Evolutionary conservation across 164 flowering plant genomes (phyloP).

Genomic region (Malania oleifera): DNA sequence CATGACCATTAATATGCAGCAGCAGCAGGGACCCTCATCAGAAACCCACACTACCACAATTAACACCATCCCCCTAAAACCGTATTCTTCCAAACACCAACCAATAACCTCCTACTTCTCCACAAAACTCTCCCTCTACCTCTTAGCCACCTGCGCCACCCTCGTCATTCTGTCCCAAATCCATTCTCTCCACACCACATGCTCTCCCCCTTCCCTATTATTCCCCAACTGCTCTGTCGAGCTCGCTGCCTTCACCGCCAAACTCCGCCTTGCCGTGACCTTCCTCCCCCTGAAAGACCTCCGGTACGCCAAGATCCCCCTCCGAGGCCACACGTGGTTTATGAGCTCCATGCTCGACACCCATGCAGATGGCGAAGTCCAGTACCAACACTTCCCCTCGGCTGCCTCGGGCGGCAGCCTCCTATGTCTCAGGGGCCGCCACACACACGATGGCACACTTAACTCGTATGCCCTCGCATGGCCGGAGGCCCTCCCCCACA

Average conservation of each 20-base stretch:
- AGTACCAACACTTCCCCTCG: constrained; percentile 65
- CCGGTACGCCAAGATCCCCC: constrained; percentile 39
- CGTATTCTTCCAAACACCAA: too few relatives aligned
- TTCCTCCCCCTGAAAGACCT: constrained; percentile 80
- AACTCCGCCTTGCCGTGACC: constrained; percentile 50
- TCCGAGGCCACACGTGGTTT: constrained; percentile 87
- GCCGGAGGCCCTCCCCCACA: constrained; percentile 51
- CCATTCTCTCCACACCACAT: constrained; percentile 24
- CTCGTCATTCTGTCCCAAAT: constrained; percentile 38
- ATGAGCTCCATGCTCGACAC: constrained; percentile 72
- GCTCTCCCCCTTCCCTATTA: constrained; percentile 10
- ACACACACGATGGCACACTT: constrained; percentile 58
- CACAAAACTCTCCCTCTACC: constrained; percentile 21
- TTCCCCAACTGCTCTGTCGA: constrained; percentile 16
- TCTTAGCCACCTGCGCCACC: constrained; percentile 17
- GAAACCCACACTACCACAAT: too few relatives aligned
- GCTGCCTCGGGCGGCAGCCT: constrained; percentile 45
- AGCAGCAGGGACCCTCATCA: too few relatives aligned
- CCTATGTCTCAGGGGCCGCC: constrained; percentile 60
- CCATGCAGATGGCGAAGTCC: constrained; percentile 55
- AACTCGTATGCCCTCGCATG: constrained; percentile 76
- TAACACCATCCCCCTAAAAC: too few relatives aligned
- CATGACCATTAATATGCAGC: too few relatives aligned
- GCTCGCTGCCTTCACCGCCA: constrained; percentile 22
- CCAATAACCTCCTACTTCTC: constrained; percentile 14